Evolutionary conservation across 805 yeast species (phyloP).

Genomic region (Metschnikowia cubensis): DNA sequence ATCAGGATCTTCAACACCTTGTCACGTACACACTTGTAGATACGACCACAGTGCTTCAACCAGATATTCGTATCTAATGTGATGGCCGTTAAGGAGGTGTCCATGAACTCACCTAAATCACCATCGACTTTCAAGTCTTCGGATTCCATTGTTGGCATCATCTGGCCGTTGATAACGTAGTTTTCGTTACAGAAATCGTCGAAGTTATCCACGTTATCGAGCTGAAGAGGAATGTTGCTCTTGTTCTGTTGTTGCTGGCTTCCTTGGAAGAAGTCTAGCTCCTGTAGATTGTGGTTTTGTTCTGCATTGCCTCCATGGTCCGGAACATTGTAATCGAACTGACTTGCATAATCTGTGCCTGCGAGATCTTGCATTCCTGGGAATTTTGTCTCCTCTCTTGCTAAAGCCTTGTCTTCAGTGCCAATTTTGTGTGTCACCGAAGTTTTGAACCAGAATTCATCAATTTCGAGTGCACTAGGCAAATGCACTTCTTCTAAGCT

Average conservation of each 20-base stretch:
- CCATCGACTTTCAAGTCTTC: slow-evolving; percentile 33
- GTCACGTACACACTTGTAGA: slow-evolving; percentile 63
- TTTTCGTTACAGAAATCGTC: slow-evolving; percentile 24
- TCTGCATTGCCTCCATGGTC: neutral
- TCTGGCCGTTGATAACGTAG: slow-evolving; percentile 22
- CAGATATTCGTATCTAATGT: slow-evolving; percentile 76
- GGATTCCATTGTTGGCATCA: slow-evolving; percentile 12
- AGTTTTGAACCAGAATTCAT: slow-evolving; percentile 23
- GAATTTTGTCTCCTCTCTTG: slow-evolving; percentile 21
- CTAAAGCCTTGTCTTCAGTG: slow-evolving; percentile 22
- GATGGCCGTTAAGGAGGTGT: slow-evolving; percentile 51
- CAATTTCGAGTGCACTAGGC: slow-evolving; percentile 21
- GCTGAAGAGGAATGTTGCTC: slow-evolving; percentile 5
- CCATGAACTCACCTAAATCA: slow-evolving; percentile 54
- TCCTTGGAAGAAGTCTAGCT: slow-evolving; percentile 9
- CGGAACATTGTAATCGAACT: slow-evolving; percentile 16
- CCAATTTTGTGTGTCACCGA: slow-evolving; percentile 10
- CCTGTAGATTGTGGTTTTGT: slow-evolving; percentile 2
- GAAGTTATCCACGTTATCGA: slow-evolving; percentile 7
- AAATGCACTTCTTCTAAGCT: slow-evolving; percentile 8
- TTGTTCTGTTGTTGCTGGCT: slow-evolving; percentile 9
- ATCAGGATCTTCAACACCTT: slow-evolving; percentile 57
- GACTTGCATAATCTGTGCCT: slow-evolving; percentile 31
- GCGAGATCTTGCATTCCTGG: slow-evolving; percentile 23
- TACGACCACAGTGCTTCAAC: slow-evolving; percentile 75